Base-by-base conservation (phyloP, 176 grass and related monocot species). In the Avena eriantha region DNA sequence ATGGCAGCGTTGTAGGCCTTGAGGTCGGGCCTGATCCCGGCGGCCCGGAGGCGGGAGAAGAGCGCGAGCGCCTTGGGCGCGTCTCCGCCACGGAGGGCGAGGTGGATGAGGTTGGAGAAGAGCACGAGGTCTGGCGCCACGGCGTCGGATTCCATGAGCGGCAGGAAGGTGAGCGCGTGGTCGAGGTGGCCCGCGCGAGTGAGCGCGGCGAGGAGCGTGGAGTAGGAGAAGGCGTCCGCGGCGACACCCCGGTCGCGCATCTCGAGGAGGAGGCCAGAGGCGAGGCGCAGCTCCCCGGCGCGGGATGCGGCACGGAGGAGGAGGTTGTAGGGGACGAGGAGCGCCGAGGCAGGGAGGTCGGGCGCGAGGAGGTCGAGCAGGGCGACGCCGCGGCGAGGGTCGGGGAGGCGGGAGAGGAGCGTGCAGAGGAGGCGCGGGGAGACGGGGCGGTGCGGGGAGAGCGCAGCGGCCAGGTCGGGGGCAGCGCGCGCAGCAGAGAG, bases 361-460 rank as follows among this genome's bases (percentile, higher is more conserved):
- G 87, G 81, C 13, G 88, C 58, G 35, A 93, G 82, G 72, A 88
- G 91, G 81, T 98, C 96, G 13, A 98, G 96, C 34, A 98, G 88
- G 23, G 92, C 92, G 66, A 98, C 84, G 75, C 93, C 93, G n/a
- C 92, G 96, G 26, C 91, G 93, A 17, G 82, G 85, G 70, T 92
- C 83, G 26, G 84, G 64, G 13, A 92, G 74, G 90, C 92, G 93
- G 51, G 92, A 98, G 76, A 98, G 93, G 83, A 98, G 88, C 53
- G 96, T 91, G 83, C 92, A 90, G 90, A 98, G 93, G 90, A 98
- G 93, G 57, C 93, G 96, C 14, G 81, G 79, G 7, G 96, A 98
- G 71, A 96, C 84, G 10, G 85, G 83, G 3, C 88, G 88, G 85
- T 88, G 92, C 33, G 88, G 88, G 3, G 88, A 79, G 84, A 98